Percentiles rank a stretch among this genome's conserved stretches.
phyloP scores from a whole-genome alignment of 1,284 basidiomycete genomes.

The Somion occarium region DNA sequence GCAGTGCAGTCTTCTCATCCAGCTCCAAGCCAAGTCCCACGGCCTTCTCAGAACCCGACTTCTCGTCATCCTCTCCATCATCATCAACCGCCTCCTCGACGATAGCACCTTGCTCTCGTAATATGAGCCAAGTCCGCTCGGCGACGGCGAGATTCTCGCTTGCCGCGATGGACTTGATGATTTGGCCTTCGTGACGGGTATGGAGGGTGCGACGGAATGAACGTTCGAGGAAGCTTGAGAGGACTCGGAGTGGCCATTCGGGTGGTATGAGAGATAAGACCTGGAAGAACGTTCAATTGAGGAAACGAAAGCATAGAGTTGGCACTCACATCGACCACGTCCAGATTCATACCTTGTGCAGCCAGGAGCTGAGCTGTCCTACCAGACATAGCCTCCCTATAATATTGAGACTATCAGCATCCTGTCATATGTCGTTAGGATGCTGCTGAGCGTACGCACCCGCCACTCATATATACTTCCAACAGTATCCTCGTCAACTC shows the following conservation, averaged over 20 bases:
- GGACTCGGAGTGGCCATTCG: conserved; percentile 67
- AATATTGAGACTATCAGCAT: too few relatives aligned
- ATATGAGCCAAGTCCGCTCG: conserved; percentile 46
- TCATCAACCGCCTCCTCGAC: conserved; percentile 56
- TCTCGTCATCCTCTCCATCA: conserved; percentile 23
- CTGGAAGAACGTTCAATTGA: conserved; percentile 29
- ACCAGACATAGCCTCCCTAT: conserved; percentile 42
- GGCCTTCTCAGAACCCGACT: conserved; percentile 7
- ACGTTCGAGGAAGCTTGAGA: conserved; percentile 75
- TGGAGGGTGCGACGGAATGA: conserved; percentile 78
- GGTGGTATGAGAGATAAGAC: conserved; percentile 68
- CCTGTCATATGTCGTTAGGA: too few relatives aligned
- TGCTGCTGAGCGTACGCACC: too few relatives aligned
- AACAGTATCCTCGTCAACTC: conserved; percentile 66
- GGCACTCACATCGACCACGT: conserved; percentile 64
- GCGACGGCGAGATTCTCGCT: conserved; percentile 67
- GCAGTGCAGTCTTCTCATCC: conserved; percentile 16
- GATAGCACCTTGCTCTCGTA: conserved; percentile 61
- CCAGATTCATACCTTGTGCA: conserved; percentile 76
- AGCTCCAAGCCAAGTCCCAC: conserved; percentile 17
- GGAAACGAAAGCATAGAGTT: conserved; percentile 5
- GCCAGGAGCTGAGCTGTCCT: conserved; percentile 68
- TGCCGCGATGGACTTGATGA: conserved; percentile 65
- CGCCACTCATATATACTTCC: conserved; percentile 76
- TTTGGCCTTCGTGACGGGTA: conserved; percentile 59